Conservation (phyloP, 495 filamentous ascomycete genomes). For the Penicillium simplicissimum region DNA sequence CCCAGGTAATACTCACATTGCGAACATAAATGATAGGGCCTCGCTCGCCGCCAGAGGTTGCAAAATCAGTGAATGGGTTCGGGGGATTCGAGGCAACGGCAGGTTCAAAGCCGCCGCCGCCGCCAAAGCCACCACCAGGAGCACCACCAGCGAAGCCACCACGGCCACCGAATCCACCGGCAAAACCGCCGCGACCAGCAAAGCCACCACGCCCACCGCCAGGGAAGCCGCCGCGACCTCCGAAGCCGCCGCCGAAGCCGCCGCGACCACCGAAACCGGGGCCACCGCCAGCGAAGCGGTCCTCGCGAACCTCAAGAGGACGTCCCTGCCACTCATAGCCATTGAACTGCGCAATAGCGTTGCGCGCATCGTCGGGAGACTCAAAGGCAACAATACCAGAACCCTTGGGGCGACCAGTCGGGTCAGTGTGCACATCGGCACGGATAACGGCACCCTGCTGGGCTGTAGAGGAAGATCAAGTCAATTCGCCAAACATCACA, state of each 20-base stretch:
- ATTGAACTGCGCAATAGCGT: conserved; percentile 95
- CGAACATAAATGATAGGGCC: conserved; percentile 89
- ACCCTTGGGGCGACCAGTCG: conserved; percentile 89
- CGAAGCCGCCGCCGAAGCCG: conserved; percentile 42
- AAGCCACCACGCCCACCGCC: conserved; percentile 52
- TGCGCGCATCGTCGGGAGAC: conserved; percentile 88
- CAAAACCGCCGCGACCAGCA: conserved; percentile 43
- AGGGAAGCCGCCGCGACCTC: conserved; percentile 43
- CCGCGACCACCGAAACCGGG: conserved; percentile 50
- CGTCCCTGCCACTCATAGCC: conserved; percentile 99
- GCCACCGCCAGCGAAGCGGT: conserved; percentile 77
- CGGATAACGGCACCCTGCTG: conserved; percentile 82
- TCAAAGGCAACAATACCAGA: conserved; percentile 98
- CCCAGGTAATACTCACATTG: conserved; percentile 68
- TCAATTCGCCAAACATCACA: conserved; percentile 32
- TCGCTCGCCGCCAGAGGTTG: conserved; percentile 82
- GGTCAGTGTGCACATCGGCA: conserved; percentile 91
- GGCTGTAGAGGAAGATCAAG: conserved; percentile 50
- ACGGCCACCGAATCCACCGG: conserved; percentile 41
- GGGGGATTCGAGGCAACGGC: conserved; percentile 55
- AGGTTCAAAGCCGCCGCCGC: conserved; percentile 43
- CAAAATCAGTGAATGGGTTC: conserved; percentile 94
- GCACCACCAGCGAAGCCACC: conserved; percentile 28
- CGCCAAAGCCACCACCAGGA: conserved; percentile 41
- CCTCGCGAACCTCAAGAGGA: conserved; percentile 89